Conservation (phyloP, 768 basidiomycete species). For the Cystobasidium tubakii region DNA sequence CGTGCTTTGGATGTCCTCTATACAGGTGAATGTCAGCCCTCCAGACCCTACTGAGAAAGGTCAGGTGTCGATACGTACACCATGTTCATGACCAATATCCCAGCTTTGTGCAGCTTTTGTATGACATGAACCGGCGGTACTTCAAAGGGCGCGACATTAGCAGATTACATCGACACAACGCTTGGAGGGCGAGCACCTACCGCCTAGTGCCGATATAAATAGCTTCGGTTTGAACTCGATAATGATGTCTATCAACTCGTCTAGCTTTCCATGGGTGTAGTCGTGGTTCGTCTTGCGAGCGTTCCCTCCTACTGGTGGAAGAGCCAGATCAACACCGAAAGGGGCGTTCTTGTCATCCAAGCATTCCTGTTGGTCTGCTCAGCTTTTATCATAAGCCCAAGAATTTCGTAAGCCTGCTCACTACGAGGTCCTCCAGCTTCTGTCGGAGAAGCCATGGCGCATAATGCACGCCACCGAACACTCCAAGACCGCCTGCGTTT, state of each 20-base stretch:
- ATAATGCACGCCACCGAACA: conserved; percentile 65
- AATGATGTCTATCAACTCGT: conserved; percentile 81
- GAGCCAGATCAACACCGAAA: conserved; percentile 82
- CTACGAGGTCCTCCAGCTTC: conserved; percentile 10
- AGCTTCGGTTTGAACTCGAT: conserved; percentile 80
- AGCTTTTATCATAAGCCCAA: conserved; percentile 41
- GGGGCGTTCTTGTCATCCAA: conserved; percentile 69
- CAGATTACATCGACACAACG: no score
- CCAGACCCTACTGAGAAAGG: background rate
- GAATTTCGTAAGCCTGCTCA: conserved; percentile 57
- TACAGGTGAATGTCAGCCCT: background rate
- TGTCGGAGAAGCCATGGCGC: background rate
- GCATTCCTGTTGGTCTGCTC: conserved; percentile 54
- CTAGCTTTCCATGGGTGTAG: conserved; percentile 80
- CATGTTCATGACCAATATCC: conserved; percentile 84
- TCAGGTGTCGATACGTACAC: conserved; percentile 41
- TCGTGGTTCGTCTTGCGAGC: conserved; percentile 82
- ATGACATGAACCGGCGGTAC: conserved; percentile 75
- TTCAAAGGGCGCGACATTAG: conserved; percentile 51
- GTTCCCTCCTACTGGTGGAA: conserved; percentile 77
- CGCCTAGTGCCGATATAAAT: conserved; percentile 74
- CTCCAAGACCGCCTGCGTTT: conserved; percentile 86
- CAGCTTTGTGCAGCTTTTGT: conserved; percentile 72
- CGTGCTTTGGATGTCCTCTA: conserved; percentile 70
- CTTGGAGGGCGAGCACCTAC: background rate